Conservation (phyloP, 148 eudicot genomes). For the Euryodendron excelsum region DNA sequence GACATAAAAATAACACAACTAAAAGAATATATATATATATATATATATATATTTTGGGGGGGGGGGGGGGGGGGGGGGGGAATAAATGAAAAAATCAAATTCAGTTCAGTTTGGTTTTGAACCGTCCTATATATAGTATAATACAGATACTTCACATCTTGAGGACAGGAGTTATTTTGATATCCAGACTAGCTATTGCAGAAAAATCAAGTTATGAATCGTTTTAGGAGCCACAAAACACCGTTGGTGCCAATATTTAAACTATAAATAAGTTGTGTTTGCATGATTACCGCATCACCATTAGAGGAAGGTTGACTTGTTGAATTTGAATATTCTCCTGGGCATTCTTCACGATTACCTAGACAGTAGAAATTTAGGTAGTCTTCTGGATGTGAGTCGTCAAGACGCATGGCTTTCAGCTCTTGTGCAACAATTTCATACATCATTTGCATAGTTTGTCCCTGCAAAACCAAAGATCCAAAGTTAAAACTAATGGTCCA, state of each 20-base stretch:
- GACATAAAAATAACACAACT: background rate
- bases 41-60: no score
- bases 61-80: no score
- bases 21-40: no score
- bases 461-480: constrained; percentile 24
- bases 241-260: background rate
- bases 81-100: no score
- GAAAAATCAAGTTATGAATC: background rate
- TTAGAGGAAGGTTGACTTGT: constrained; percentile 20
- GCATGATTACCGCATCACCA: constrained; percentile 45
- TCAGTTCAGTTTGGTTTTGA: background rate
- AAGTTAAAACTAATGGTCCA: background rate
- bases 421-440: constrained; percentile 64
- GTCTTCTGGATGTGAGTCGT: constrained; percentile 61
- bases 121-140: background rate
- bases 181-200: background rate
- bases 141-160: background rate
- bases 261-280: background rate
- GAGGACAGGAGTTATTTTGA: background rate
- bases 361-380: constrained; percentile 89
- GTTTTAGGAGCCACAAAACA: background rate
- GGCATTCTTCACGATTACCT: constrained; percentile 69
- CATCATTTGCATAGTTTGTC: constrained; percentile 68
- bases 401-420: constrained; percentile 49
- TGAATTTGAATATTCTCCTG: constrained; percentile 24